These are phyloP conservation scores for Ustilago hordei DNA, from an alignment of 1,284 basidiomycete genomes.

Conservation along the genomic window DNA sequence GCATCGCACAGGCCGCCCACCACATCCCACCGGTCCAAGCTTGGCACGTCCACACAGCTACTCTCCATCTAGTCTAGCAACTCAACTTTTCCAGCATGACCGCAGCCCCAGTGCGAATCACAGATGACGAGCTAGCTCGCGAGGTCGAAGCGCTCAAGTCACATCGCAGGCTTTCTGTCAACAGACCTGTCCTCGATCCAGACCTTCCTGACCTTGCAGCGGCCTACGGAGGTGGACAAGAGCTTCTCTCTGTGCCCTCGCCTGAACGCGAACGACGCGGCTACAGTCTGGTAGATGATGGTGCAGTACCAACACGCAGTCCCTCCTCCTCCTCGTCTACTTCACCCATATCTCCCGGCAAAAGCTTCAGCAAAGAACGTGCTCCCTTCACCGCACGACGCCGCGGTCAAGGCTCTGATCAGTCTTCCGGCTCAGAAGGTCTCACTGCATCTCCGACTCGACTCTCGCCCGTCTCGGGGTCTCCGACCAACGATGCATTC, in stretches of 20 bases:
- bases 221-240: slow-evolving; percentile 50
- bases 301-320: slow-evolving; percentile 36
- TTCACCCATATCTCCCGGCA: slow-evolving; percentile 15
- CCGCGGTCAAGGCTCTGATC: slow-evolving; percentile 42
- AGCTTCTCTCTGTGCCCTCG: slow-evolving; percentile 41
- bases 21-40: background rate
- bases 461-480: slow-evolving; percentile 19
- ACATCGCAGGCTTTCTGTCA: slow-evolving; percentile 64
- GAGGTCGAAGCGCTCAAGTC: slow-evolving; percentile 68
- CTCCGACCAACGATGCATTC: slow-evolving; percentile 24
- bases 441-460: slow-evolving; percentile 15
- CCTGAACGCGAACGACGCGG: slow-evolving; percentile 46
- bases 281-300: slow-evolving; percentile 56
- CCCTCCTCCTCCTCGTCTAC: slow-evolving; percentile 42
- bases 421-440: slow-evolving; percentile 26
- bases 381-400: slow-evolving; percentile 59
- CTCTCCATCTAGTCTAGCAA: background rate
- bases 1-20: background rate
- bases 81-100: slow-evolving; percentile 24
- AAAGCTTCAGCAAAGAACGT: slow-evolving; percentile 30
- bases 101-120: slow-evolving; percentile 42
- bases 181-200: slow-evolving; percentile 64
- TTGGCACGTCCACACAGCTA: background rate
- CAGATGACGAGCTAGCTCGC: slow-evolving; percentile 63
- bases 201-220: slow-evolving; percentile 66